phyloP scores from a whole-genome alignment of 1,139 yeast species.

The Eremothecium coryli region DNA sequence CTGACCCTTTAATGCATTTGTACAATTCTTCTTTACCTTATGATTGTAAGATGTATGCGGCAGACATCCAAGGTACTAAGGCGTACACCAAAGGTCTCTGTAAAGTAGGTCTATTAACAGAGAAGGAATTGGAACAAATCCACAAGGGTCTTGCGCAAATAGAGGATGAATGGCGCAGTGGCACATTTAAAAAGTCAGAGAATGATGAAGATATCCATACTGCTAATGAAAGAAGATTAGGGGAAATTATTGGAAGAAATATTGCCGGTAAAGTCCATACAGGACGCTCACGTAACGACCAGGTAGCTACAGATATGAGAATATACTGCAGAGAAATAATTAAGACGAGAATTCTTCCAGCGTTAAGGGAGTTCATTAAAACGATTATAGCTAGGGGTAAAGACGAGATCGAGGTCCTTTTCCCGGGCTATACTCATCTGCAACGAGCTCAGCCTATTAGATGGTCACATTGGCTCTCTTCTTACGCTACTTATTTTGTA shows the following conservation, averaged over 20 bases:
- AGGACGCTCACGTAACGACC: conserved; percentile 97
- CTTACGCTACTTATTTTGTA: conserved; percentile 88
- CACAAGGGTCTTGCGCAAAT: conserved; percentile 71
- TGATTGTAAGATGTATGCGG: conserved; percentile 88
- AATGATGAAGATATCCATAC: conserved; percentile 99
- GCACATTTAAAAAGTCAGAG: conserved; percentile 66
- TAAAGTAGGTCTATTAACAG: conserved; percentile 64
- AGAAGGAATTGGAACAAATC: conserved; percentile 64
- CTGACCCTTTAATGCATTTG: conserved; percentile 94
- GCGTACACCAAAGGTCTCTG: conserved; percentile 83
- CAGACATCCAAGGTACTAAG: conserved; percentile 87
- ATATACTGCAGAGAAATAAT: conserved; percentile 79
- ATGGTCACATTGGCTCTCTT: conserved; percentile 96
- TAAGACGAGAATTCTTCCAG: conserved; percentile 46
- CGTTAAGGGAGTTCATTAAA: conserved; percentile 52
- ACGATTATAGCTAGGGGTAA: conserved; percentile 70
- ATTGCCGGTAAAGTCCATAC: conserved; percentile 98
- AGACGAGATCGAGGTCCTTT: conserved; percentile 75
- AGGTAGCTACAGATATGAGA: conserved; percentile 97
- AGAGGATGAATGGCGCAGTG: conserved; percentile 71
- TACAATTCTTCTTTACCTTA: conserved; percentile 96
- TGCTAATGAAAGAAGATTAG: conserved; percentile 94
- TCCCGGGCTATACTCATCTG: conserved; percentile 98
- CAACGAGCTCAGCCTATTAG: conserved; percentile 99
- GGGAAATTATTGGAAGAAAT: conserved; percentile 86